Conservation (phyloP, 164 flowering plant species). For the Euptelea pleiosperma region DNA sequence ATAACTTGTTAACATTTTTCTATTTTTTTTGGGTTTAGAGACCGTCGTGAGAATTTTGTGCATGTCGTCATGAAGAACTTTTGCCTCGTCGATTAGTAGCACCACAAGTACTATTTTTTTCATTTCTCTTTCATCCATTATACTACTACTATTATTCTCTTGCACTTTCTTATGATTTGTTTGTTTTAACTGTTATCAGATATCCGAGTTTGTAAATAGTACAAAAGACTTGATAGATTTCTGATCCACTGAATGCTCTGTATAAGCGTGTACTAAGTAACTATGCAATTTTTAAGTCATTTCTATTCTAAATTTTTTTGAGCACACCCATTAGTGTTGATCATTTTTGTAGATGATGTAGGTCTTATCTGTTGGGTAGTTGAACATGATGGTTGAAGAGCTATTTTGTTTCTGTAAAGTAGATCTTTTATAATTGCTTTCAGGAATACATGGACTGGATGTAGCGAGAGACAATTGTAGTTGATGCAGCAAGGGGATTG, state of each 20-base stretch:
- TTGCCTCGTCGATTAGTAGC: constrained; percentile 74
- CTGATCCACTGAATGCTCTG: too few species aligned
- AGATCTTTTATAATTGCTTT: too few species aligned
- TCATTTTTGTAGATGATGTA: too few species aligned
- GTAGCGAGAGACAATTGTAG: constrained; percentile 1
- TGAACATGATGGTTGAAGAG: too few species aligned
- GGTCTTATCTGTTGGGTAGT: too few species aligned
- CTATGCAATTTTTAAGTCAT: too few species aligned
- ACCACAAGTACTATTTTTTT: constrained; percentile 57
- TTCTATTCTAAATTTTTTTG: too few species aligned
- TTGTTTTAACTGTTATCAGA: constrained; percentile 38
- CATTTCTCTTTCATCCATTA: background rate
- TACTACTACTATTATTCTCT: background rate
- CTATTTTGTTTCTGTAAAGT: too few species aligned
- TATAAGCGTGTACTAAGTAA: too few species aligned
- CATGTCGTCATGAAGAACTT: constrained; percentile 83
- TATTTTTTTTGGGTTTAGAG: constrained; percentile 36
- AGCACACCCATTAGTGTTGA: too few species aligned
- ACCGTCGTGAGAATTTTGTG: constrained; percentile 89
- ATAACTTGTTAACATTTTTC: background rate
- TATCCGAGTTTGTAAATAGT: constrained; percentile 82
- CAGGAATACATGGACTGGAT: constrained; percentile 8
- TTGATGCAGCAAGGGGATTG: constrained; percentile 2
- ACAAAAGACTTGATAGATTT: constrained; percentile 83
- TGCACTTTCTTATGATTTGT: background rate